Evolutionary conservation across 129 eudicot genomes (phyloP), one percentile per base, ranked within the genome.

Genomic region (Apium graveolens): DNA sequence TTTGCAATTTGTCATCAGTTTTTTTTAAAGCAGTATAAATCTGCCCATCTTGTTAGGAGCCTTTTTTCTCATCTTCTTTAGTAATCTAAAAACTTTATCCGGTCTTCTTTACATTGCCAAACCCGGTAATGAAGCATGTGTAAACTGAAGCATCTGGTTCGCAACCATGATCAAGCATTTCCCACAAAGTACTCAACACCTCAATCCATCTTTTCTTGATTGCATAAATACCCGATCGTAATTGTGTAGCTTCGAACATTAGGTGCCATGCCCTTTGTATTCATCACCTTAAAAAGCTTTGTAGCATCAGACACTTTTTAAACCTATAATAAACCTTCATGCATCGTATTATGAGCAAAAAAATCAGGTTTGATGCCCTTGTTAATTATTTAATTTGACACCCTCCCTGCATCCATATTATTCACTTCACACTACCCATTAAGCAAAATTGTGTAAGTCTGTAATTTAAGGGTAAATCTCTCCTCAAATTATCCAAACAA

Each of bases 341-440:
- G 88, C 97, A 95, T 90, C 0, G 77, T 89, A 79, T 95, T 92
- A 74, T 92, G 90, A 17, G 97, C 88, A 78, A 92, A 86, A 68
- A 92, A 75, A 41, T 95, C 97, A 10, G 96, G 99, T 74, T 86
- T 90, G 21, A 91, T 75, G 9, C 92, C 99, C 68, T 83, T 79
- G 80, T 95, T 97, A 49, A 86, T 89, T 96, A 95, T 95, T 79
- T 78, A 89, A 76, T 92, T 92, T 97, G 97, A 95, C 31, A 86
- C 77, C 87, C 80, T 84, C 77, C 92, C 95, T 1, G 96, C 97
- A 84, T 88, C 73, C 35, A 95, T 41, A 76, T 95, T 92, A 84
- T 87, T 91, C 57, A 89, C 83, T 69, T 72, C 79, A 77, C 97
- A 95, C 95, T 97, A 92, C 14, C 97, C 96, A 42, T 84, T 87